Conservation (phyloP, 2,329 filamentous ascomycete species). For the Sarocladiaceae sp. region DNA sequence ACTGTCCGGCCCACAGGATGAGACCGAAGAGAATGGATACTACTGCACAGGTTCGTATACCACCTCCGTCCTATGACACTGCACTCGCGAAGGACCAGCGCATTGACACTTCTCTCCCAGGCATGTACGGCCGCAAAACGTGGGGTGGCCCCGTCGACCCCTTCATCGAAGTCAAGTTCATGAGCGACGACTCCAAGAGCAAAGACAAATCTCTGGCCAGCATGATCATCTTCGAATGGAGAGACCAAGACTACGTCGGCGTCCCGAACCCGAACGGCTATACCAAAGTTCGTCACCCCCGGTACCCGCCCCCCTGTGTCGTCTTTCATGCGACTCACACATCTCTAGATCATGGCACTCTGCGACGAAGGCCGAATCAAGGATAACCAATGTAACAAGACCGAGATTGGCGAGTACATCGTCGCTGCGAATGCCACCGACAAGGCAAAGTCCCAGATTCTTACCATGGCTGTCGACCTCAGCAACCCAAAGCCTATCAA, state of each 20-base stretch:
- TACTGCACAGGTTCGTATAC: constrained; percentile 60
- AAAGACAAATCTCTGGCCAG: constrained; percentile 71
- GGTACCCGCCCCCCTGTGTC: constrained; percentile 3
- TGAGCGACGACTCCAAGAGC: constrained; percentile 41
- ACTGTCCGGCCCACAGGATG: constrained; percentile 50
- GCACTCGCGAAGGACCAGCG: constrained; percentile 11
- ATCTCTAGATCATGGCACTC: constrained; percentile 44
- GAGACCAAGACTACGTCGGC: constrained; percentile 73
- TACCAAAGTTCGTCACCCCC: constrained; percentile 35
- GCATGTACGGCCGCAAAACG: constrained; percentile 87
- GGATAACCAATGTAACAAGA: constrained; percentile 64
- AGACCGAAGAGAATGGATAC: constrained; percentile 70
- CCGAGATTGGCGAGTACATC: constrained; percentile 80
- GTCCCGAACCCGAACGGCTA: constrained; percentile 49
- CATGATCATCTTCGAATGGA: constrained; percentile 91
- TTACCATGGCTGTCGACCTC: constrained; percentile 75
- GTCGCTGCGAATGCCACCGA: constrained; percentile 69
- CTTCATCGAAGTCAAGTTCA: constrained; percentile 80
- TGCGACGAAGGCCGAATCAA: constrained; percentile 69
- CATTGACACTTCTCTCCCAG: constrained; percentile 32
- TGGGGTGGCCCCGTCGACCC: constrained; percentile 88
- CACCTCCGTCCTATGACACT: neutral
- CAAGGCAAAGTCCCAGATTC: constrained; percentile 62
- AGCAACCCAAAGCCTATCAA: constrained; percentile 68
- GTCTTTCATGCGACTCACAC: neutral